phyloP scores from a whole-genome alignment of 2,329 filamentous ascomycete genomes.

The Ceratocystis colombiana region DNA sequence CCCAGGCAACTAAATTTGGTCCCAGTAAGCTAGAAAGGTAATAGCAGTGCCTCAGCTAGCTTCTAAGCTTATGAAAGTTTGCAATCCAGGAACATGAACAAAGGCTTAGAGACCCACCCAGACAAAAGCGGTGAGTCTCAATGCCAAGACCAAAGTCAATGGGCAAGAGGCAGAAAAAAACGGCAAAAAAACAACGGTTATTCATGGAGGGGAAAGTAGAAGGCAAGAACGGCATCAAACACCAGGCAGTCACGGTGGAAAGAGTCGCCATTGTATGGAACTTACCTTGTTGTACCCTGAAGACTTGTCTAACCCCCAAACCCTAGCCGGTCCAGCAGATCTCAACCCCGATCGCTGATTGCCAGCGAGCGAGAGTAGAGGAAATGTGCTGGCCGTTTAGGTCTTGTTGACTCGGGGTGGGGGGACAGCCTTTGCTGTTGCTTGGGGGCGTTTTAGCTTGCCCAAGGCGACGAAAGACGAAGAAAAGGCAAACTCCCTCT shows the following conservation, averaged over 20 bases:
- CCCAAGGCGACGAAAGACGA: background rate
- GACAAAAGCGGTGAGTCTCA: background rate
- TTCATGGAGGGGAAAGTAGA: background rate
- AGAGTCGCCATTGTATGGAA: background rate
- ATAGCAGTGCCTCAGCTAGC: background rate
- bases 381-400: constrained; percentile 16
- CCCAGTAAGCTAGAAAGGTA: background rate
- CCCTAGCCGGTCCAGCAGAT: constrained; percentile 19
- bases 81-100: constrained; percentile 1
- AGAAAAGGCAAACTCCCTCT: constrained; percentile 1
- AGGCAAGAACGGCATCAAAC: background rate
- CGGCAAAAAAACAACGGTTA: constrained; percentile 12
- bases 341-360: constrained; percentile 5
- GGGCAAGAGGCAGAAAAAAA: constrained; percentile 15
- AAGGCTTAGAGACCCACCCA: background rate
- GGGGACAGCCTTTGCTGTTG: constrained; percentile 27
- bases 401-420: background rate
- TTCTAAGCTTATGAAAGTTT: background rate
- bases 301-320: background rate
- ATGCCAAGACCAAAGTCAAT: background rate
- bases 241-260: background rate
- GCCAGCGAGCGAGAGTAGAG: constrained; percentile 12
- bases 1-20: background rate
- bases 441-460: constrained; percentile 1
- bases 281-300: background rate